A percentile compares a stretch with the other conserved stretches of the same genome.
Conservation (phyloP, 2,329 filamentous ascomycete species). For the Ophiosphaerella herpotricha region DNA sequence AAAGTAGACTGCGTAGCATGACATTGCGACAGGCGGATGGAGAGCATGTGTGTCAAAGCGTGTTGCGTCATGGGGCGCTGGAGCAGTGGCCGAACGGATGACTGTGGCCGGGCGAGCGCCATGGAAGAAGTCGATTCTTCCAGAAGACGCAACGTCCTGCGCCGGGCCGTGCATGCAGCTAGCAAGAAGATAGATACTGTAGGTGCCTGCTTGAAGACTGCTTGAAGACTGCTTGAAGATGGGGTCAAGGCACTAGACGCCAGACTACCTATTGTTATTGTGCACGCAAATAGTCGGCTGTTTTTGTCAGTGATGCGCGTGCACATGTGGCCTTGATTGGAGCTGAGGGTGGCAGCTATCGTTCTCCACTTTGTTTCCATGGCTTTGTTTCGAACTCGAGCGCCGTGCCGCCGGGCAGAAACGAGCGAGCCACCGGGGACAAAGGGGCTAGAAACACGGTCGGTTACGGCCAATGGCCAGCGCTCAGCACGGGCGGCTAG, state of each 20-base stretch:
- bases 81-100: background rate
- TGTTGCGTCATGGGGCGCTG: slow-evolving; percentile 4
- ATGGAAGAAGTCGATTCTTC: background rate
- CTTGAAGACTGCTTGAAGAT: too few relatives aligned
- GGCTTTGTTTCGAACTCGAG: slow-evolving; percentile 20
- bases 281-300: too few relatives aligned
- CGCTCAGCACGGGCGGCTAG: slow-evolving; percentile 11
- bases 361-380: slow-evolving; percentile 16
- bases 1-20: background rate
- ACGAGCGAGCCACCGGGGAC: slow-evolving; percentile 8
- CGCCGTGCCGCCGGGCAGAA: slow-evolving; percentile 2
- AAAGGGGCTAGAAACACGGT: slow-evolving; percentile 2
- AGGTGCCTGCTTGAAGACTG: too few relatives aligned
- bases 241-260: too few relatives aligned
- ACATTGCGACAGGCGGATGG: background rate
- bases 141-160: background rate
- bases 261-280: too few relatives aligned
- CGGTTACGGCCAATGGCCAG: slow-evolving; percentile 1
- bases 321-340: background rate
- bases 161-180: too few relatives aligned
- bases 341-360: slow-evolving; percentile 4
- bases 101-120: background rate
- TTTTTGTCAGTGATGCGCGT: too few relatives aligned
- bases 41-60: slow-evolving; percentile 2
- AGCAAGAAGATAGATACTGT: too few relatives aligned